These are phyloP conservation scores for Yamadazyma conglobata DNA, from an alignment of 1,139 yeast species.

Conservation along the genomic window DNA sequence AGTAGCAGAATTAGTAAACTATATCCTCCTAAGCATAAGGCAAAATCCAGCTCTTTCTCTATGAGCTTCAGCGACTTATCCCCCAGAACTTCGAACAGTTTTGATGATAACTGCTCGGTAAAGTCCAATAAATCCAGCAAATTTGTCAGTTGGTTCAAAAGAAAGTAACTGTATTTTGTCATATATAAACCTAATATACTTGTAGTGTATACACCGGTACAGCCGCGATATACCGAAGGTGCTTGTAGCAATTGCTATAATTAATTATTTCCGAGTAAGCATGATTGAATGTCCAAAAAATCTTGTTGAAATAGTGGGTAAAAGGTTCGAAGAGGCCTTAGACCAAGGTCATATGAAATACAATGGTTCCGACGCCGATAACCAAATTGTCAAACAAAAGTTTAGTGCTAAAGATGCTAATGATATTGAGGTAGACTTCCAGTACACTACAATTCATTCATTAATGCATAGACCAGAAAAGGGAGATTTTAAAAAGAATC, in stretches of 20 bases:
- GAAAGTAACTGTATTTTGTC: slow-evolving; percentile 9
- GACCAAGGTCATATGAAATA: slow-evolving; percentile 23
- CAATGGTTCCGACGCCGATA: slow-evolving; percentile 28
- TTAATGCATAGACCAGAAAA: slow-evolving; percentile 58
- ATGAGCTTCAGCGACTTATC: slow-evolving; percentile 10
- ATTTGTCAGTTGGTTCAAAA: slow-evolving; percentile 16
- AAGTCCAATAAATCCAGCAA: slow-evolving; percentile 11
- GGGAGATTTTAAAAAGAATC: slow-evolving; percentile 47
- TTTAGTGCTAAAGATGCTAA: slow-evolving; percentile 14
- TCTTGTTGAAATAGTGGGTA: no score
- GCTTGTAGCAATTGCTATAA: no score
- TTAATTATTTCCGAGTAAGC: no score
- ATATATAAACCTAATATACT: not conserved
- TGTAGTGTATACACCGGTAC: not conserved
- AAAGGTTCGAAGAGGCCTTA: slow-evolving; percentile 29
- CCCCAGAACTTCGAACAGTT: slow-evolving; percentile 10
- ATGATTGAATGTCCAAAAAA: no score
- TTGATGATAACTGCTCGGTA: slow-evolving; percentile 9
- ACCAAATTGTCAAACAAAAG: slow-evolving; percentile 18
- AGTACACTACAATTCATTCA: slow-evolving; percentile 35
- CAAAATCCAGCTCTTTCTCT: slow-evolving; percentile 15
- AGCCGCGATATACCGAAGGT: not conserved
- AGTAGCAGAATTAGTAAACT: not conserved
- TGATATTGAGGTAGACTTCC: slow-evolving; percentile 20
- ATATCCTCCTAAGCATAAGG: slow-evolving; percentile 4